phyloP scores from a whole-genome alignment of 306 rosid genomes.

The Cicer chorassanicum region DNA sequence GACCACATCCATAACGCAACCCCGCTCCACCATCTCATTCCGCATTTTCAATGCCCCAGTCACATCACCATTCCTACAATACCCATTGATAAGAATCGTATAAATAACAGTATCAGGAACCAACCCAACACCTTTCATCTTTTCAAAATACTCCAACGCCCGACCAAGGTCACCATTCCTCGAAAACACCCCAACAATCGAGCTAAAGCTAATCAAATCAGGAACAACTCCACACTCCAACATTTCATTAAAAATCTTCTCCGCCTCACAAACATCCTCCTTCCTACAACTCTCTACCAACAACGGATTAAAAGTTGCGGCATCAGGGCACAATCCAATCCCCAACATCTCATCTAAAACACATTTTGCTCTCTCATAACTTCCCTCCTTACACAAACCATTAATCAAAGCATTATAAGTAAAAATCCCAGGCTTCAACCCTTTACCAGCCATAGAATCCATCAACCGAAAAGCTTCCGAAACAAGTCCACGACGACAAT shows the following conservation, averaged over 20 bases:
- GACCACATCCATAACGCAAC: conserved; percentile 82
- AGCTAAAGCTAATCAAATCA: conserved; percentile 80
- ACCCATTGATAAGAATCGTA: conserved; percentile 88
- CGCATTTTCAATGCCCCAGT: conserved; percentile 70
- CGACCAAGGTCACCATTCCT: conserved; percentile 64
- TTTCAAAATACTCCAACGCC: conserved; percentile 65
- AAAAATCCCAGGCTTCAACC: conserved; percentile 72
- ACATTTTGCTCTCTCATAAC: conserved; percentile 58
- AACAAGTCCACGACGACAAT: conserved; percentile 65
- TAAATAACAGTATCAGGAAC: conserved; percentile 84
- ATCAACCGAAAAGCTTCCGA: conserved; percentile 64
- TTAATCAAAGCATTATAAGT: conserved; percentile 76
- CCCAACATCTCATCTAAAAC: conserved; percentile 69
- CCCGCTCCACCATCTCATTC: conserved; percentile 75
- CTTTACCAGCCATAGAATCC: conserved; percentile 54
- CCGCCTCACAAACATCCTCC: conserved; percentile 65
- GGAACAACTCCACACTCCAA: conserved; percentile 58
- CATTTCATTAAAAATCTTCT: conserved; percentile 71
- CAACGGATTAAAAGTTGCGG: conserved; percentile 70
- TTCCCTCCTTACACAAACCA: conserved; percentile 80
- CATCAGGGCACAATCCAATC: conserved; percentile 70
- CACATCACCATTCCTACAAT: conserved; percentile 66
- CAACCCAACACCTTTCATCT: conserved; percentile 67
- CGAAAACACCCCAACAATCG: conserved; percentile 66
- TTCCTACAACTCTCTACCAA: conserved; percentile 73